Evolutionary conservation across 257 asterid genomes (phyloP).

Genomic region (Primulina tabacum): DNA sequence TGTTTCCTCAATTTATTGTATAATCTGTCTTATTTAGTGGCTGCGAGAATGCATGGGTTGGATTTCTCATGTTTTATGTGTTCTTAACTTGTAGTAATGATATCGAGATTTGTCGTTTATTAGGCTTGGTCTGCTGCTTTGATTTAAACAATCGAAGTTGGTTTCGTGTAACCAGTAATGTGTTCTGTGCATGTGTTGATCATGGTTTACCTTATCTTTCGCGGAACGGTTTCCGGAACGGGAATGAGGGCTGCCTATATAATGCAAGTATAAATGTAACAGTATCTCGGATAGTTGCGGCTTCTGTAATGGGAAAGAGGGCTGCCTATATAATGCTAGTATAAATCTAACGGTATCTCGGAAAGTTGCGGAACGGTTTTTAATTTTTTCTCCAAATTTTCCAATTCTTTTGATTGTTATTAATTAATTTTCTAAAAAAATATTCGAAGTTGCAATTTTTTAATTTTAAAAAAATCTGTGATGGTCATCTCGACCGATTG

Average conservation of each 20-base stretch:
- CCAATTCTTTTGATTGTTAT: too few species aligned
- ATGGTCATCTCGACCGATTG: too few species aligned
- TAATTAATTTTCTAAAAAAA: too few species aligned
- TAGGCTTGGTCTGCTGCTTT: neutral
- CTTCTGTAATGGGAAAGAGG: too few species aligned
- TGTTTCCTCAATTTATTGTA: slow-evolving; percentile 2
- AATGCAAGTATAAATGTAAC: too few species aligned
- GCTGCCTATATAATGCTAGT: neutral
- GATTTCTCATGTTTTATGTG: neutral
- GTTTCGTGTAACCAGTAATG: neutral
- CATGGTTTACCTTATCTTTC: neutral
- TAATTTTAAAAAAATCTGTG: too few species aligned
- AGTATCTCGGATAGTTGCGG: neutral
- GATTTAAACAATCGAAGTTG: slow-evolving; percentile 1
- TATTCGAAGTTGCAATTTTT: neutral
- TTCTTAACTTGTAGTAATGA: slow-evolving; percentile 18
- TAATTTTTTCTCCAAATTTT: neutral
- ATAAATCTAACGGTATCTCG: neutral
- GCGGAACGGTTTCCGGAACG: too few species aligned
- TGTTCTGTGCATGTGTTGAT: neutral
- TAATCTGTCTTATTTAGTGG: neutral
- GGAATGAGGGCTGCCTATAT: too few species aligned
- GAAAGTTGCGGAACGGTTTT: neutral
- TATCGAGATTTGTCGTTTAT: slow-evolving; percentile 4
- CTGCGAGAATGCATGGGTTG: neutral